These are phyloP conservation scores for Postia placenta DNA, from an alignment of 768 basidiomycete genomes.

Conservation along the genomic window DNA sequence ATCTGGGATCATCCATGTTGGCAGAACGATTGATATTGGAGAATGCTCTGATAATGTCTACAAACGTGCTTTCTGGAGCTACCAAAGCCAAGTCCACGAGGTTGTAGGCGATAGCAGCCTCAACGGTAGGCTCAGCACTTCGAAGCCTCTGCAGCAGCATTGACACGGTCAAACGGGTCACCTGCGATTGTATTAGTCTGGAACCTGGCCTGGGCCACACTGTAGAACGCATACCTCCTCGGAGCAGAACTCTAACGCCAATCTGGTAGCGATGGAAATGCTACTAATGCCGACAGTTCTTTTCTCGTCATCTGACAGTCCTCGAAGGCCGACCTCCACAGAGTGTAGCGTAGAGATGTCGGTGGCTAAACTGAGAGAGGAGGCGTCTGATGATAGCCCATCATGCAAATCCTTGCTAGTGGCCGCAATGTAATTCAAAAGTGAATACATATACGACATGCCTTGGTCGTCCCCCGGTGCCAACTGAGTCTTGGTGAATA, in stretches of 20 bases:
- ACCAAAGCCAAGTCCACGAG: constrained; percentile 83
- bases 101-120: constrained; percentile 89
- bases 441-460: constrained; percentile 95
- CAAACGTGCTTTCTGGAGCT: constrained; percentile 70
- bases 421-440: constrained; percentile 86
- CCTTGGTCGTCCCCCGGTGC: constrained; percentile 83
- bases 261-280: constrained; percentile 82
- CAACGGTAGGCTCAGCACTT: constrained; percentile 79
- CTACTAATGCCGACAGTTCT: constrained; percentile 83
- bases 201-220: neutral
- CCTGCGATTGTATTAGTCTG: constrained; percentile 34
- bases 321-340: constrained; percentile 56
- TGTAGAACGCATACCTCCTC: constrained; percentile 60
- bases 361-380: constrained; percentile 19
- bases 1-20: constrained; percentile 84
- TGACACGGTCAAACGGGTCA: constrained; percentile 82
- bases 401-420: constrained; percentile 74
- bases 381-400: constrained; percentile 35
- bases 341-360: constrained; percentile 51
- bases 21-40: constrained; percentile 79
- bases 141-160: constrained; percentile 88
- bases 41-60: constrained; percentile 80
- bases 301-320: constrained; percentile 79
- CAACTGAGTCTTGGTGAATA: constrained; percentile 38
- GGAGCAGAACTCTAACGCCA: constrained; percentile 80